A percentile compares a stretch with the other conserved stretches of the same genome.
Conservation (phyloP, 257 asterid species). For the Gentiana dahurica region DNA sequence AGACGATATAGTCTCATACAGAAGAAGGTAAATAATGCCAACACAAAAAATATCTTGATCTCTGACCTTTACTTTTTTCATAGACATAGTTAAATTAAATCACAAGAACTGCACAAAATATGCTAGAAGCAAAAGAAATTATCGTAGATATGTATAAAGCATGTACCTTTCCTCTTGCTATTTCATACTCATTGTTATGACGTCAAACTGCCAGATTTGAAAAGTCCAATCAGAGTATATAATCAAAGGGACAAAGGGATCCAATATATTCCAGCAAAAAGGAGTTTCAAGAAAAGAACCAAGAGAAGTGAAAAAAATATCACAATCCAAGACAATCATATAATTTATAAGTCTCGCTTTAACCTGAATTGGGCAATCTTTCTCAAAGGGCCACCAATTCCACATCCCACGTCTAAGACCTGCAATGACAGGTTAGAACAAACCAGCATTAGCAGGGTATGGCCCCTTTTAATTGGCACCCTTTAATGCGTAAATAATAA, state of each 20-base stretch:
- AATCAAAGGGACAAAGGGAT: too few relatives aligned
- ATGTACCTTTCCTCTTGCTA: constrained; percentile 77
- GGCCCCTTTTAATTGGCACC: not conserved
- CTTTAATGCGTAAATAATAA: not conserved
- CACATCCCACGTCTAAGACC: constrained; percentile 99
- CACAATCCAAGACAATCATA: too few relatives aligned
- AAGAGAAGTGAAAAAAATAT: not conserved
- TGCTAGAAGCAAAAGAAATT: too few relatives aligned
- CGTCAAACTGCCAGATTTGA: constrained; percentile 53
- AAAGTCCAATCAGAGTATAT: constrained; percentile 7
- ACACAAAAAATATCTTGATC: too few relatives aligned
- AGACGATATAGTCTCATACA: too few relatives aligned
- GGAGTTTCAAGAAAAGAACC: not conserved
- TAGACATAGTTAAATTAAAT: too few relatives aligned
- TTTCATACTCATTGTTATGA: constrained; percentile 94
- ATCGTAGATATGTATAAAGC: constrained; percentile 6
- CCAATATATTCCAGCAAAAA: not conserved
- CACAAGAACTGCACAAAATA: too few relatives aligned
- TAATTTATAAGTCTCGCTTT: not conserved
- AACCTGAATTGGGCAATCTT: constrained; percentile 95
- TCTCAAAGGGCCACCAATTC: constrained; percentile 95
- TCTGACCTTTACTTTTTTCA: too few relatives aligned
- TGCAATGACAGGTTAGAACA: constrained; percentile 14
- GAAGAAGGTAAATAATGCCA: too few relatives aligned
- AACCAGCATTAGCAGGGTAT: not conserved